Base-by-base conservation (phyloP, 768 basidiomycete genomes). In the Antrodiella citrinella region DNA sequence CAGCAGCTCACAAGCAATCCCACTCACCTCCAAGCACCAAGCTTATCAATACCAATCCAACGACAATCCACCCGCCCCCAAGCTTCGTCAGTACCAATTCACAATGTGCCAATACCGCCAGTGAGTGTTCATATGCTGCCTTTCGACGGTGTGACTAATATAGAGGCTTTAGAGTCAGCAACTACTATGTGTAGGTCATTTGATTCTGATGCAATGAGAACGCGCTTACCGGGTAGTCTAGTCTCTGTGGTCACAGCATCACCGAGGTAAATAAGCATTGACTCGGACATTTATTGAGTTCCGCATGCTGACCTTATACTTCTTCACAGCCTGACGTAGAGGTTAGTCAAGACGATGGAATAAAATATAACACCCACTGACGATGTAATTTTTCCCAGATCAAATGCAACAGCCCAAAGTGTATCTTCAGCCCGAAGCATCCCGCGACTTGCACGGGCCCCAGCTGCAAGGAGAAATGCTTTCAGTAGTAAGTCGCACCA, bases 391-490 rank as follows among this genome's bases (percentile, higher is more conserved):
- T 26, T n/a, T 21, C n/a, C 35, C 60, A 81, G 80, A 62, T 79
- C 40, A 52, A 58, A 38, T 81, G 80, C 61, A 66, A 71, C 10
- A 67, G 61, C 49, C 53, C 55, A 25, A 66, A 65, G 42, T 83
- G 82, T 64, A 77, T 67, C 50, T 80, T 81, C 58, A 81, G 80
- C 46, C 71, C 78, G 0, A 67, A 63, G 48, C 81, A 82, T 53
- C 75, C 76, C 0, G 50, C 51, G 1, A 62, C 58, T 26, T 80
- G 79, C 48, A 59, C 51, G 0, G 69, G 62, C 4, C 75, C 74
- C 0, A 24, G 24, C 1, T 82, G 80, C 66, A 71, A 50, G n/a
- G 58, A 61, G 47, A 67, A 62, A 2, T 77, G 75, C 48, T 71
- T 67, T 59, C 78, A 79, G 59, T 77, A 75, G 78, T 80, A 35